Base-by-base conservation (phyloP, 352 stramenopile species). In the Globisporangium barbulae region DNA sequence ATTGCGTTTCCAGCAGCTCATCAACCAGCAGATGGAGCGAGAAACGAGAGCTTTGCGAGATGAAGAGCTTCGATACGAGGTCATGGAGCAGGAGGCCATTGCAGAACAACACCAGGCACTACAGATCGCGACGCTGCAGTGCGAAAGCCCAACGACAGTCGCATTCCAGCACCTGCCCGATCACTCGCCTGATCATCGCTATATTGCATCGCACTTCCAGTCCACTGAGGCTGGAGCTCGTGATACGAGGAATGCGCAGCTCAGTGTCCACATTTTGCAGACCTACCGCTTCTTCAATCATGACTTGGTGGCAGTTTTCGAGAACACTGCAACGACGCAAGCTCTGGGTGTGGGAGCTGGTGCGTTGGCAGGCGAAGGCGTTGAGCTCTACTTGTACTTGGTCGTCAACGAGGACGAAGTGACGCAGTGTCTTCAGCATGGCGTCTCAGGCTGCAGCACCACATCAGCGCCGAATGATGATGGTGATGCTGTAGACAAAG, bases 231-330 rank as follows among this genome's bases (percentile, higher is more conserved):
- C 17, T 58, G 52, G 58, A 45, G 35, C 39, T 33, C 59, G 7
- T 35, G 50, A 39, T 2, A 41, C 13, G 15, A 62, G 5, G 22
- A 25, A 9, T 5, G 21, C 19, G 9, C 17, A 57, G 19, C 65
- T 35, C 39, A 49, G 53, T 33, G 62, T 76, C 0, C 50, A 65
- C 10, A 54, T 89, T 10, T 54, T 89, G 28, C 69, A 85, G 59
- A 75, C 83, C 21, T 74, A 86, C 53, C 72, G 80, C 5, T 80
- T 76, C 41, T 82, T 77, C 48, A 71, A 88, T 25, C 61, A 73
- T 0, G 68, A 76, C 12, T 48, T 85, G 28, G 58, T 61, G 25
- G 10, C 35, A 22, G 37, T 21, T 3, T 89, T 82, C 63, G 73
- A 79, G 25, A 25, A 61, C 22, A 2, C 7, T 54, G 10, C 52